Evolutionary conservation across 1,139 yeast species (phyloP).

Genomic region (Nakaseomyces kungkrabaensis): DNA sequence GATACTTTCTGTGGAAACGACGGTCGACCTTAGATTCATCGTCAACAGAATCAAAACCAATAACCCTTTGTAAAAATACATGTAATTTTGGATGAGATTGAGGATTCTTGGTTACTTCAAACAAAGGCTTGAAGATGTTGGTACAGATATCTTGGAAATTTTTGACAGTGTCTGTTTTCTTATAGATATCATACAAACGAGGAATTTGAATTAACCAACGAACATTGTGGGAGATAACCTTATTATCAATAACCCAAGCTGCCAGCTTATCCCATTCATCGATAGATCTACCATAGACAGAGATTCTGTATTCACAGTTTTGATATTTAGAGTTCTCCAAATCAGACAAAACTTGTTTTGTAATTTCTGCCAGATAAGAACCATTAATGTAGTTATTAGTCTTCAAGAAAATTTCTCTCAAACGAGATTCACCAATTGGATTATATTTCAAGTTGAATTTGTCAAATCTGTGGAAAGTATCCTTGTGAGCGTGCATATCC

Average conservation of each 20-base stretch:
- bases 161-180: slow-evolving; percentile 58
- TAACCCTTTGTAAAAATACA: slow-evolving; percentile 81
- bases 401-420: slow-evolving; percentile 89
- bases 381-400: slow-evolving; percentile 92
- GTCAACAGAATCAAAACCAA: slow-evolving; percentile 97
- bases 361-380: slow-evolving; percentile 80
- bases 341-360: slow-evolving; percentile 88
- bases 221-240: slow-evolving; percentile 83
- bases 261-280: slow-evolving; percentile 97
- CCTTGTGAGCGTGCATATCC: slow-evolving; percentile 99
- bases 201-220: slow-evolving; percentile 97
- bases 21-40: slow-evolving; percentile 92
- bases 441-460: slow-evolving; percentile 95
- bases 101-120: slow-evolving; percentile 84
- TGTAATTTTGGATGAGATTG: slow-evolving; percentile 77
- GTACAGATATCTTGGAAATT: slow-evolving; percentile 67
- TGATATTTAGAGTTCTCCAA: slow-evolving; percentile 92
- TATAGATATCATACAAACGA: slow-evolving; percentile 81
- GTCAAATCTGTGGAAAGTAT: slow-evolving; percentile 94
- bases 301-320: slow-evolving; percentile 92
- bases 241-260: slow-evolving; percentile 88
- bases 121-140: slow-evolving; percentile 81
- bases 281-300: slow-evolving; percentile 79
- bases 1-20: slow-evolving; percentile 68
- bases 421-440: slow-evolving; percentile 95